Percentiles rank a stretch among this genome's conserved stretches.
These are phyloP conservation scores for Starmerella bombi DNA, from an alignment of 805 yeast genomes.

Conservation along the genomic window DNA sequence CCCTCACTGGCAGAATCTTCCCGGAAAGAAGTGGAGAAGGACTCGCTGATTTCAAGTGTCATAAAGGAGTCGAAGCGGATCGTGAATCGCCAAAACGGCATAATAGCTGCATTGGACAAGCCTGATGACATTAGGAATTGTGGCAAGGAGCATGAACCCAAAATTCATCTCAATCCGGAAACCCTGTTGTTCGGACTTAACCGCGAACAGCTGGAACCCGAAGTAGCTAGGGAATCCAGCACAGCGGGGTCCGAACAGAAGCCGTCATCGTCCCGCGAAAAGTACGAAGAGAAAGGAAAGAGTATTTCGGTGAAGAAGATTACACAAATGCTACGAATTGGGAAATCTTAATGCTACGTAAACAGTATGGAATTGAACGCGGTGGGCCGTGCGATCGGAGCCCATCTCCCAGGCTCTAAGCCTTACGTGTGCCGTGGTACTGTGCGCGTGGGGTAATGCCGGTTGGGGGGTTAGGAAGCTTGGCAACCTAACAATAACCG, in stretches of 20 bases:
- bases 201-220: slow-evolving; percentile 9
- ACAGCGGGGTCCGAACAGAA: too few relatives aligned
- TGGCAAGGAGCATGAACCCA: background rate
- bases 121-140: slow-evolving; percentile 19
- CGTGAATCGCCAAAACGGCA: slow-evolving; percentile 2
- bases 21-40: slow-evolving; percentile 1
- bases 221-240: background rate
- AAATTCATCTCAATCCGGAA: slow-evolving; percentile 13
- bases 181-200: slow-evolving; percentile 15
- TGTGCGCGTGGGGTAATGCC: too few relatives aligned
- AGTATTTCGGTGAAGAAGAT: slow-evolving; percentile 6
- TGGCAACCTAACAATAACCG: too few relatives aligned
- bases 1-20: background rate
- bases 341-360: background rate
- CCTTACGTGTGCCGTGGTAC: too few relatives aligned
- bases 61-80: slow-evolving; percentile 13
- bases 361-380: too few relatives aligned
- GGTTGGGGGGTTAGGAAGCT: too few relatives aligned
- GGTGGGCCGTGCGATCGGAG: too few relatives aligned
- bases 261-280: too few relatives aligned
- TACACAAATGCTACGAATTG: slow-evolving; percentile 6
- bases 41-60: slow-evolving; percentile 9
- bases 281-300: background rate
- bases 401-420: too few relatives aligned
- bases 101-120: slow-evolving; percentile 20